Conservation (phyloP, 345 rosid species). For the Eucalyptus albens region DNA sequence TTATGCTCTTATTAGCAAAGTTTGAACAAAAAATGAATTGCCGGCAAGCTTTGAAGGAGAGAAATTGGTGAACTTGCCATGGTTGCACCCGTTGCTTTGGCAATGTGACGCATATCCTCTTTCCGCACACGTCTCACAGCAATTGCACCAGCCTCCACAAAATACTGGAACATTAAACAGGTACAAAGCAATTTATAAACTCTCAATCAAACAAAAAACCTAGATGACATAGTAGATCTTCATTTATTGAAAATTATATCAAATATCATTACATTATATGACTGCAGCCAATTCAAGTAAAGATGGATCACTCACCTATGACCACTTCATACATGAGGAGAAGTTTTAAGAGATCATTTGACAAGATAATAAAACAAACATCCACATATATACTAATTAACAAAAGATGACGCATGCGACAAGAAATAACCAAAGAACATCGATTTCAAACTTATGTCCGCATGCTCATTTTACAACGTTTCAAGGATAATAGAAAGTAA, state of each 20-base stretch:
- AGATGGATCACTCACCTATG: background rate
- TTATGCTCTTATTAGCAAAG: background rate
- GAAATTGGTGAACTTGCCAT: slow-evolving; percentile 25
- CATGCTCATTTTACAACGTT: background rate
- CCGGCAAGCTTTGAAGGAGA: background rate
- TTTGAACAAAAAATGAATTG: background rate
- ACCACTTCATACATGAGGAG: background rate
- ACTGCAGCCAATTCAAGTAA: background rate
- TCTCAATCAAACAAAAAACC: background rate
- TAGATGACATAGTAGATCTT: background rate
- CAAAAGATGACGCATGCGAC: background rate
- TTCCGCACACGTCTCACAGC: slow-evolving; percentile 95
- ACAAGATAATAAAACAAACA: background rate
- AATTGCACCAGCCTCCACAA: slow-evolving; percentile 94
- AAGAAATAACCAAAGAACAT: background rate
- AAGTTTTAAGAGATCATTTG: background rate
- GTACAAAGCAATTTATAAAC: background rate
- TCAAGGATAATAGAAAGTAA: background rate
- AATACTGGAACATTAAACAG: slow-evolving; percentile 47
- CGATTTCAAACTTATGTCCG: background rate
- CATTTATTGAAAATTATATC: background rate
- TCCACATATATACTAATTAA: background rate
- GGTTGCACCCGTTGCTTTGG: slow-evolving; percentile 98
- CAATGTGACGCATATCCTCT: slow-evolving; percentile 97
- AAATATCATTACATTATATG: background rate